Conservation (phyloP, 2,329 filamentous ascomycete species). For the Scytalidium sp. region DNA sequence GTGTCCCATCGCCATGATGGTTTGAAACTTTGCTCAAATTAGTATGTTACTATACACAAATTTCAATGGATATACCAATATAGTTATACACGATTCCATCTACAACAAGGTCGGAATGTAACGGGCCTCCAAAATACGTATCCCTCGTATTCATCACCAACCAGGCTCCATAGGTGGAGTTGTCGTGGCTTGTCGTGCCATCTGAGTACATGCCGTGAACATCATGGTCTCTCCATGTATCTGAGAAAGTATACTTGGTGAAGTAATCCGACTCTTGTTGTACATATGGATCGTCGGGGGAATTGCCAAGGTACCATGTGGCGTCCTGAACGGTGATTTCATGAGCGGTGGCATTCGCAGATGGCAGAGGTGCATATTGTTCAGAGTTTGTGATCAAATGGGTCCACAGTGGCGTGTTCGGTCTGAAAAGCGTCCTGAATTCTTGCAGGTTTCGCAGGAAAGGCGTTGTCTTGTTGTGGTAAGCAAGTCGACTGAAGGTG, state of each 20-base stretch:
- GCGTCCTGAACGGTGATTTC: conserved; percentile 58
- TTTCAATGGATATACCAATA: conserved; percentile 30
- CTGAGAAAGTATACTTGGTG: conserved; percentile 63
- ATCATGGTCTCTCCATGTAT: conserved; percentile 54
- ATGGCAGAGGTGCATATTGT: conserved; percentile 51
- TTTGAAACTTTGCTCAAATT: conserved; percentile 44
- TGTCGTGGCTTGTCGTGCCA: conserved; percentile 46
- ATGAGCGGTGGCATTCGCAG: conserved; percentile 36
- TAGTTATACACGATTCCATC: conserved; percentile 68
- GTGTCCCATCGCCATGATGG: conserved; percentile 60
- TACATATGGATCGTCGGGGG: conserved; percentile 52
- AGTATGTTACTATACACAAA: conserved; percentile 6
- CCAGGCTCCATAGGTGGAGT: conserved; percentile 57
- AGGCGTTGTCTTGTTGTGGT: conserved; percentile 54
- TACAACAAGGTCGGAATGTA: conserved; percentile 60
- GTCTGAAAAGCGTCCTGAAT: conserved; percentile 58
- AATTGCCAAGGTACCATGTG: conserved; percentile 57
- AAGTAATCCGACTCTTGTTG: conserved; percentile 57
- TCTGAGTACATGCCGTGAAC: conserved; percentile 55
- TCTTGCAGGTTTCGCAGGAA: conserved; percentile 58
- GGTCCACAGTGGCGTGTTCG: conserved; percentile 58
- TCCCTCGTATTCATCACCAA: conserved; percentile 63
- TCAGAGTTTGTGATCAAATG: conserved; percentile 56
- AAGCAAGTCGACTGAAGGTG: conserved; percentile 56
- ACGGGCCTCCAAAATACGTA: conserved; percentile 59